Base-by-base conservation (phyloP, 768 basidiomycete genomes). In the Tylopilus sp. region DNA sequence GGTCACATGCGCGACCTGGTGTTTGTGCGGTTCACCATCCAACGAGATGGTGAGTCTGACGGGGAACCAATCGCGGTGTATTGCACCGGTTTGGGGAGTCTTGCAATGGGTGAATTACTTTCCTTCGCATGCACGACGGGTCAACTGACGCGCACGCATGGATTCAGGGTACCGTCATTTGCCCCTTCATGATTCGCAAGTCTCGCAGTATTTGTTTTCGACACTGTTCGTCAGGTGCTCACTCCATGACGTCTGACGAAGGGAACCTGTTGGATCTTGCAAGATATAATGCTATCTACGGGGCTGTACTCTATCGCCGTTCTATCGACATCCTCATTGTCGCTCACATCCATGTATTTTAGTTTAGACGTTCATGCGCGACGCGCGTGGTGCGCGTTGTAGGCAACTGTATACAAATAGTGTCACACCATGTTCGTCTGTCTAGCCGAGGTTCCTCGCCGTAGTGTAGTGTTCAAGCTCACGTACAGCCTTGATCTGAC, bases 171-270 rank as follows among this genome's bases (percentile, higher is more conserved):
- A 86, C 65, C 83, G 91, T 8, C 90, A 98, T 69, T 68, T 98
- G 6, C 93, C 95, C 0, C 72, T 98, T 31, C 90, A 93, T 61
- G 95, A 98, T 68, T 71, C 80, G 2, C 86, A 94, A 64, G 81
- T 91, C 40, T 86, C 88, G 35, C 92, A 94, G 62, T 90, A 86
- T 62, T 74, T 98, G 44, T 98, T 95, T 69, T 91, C 94, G 21
- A 94, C 94, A n/a, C 75, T 98, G 17, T 97, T 98, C 61, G 85
- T 95, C 20, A 71, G 79, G 49, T 79, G 86, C 41, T 70, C 76
- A 17, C 67, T 91, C 33, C 62, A 68, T 3, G 70, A 75, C 25
- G 66, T 52, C 0, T 69, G 17, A 25, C 22, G 2, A 2, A 18
- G 28, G 10, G 21, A 3, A 8, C 36, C 3, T 17, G 15, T 35